A percentile compares a stretch with the other conserved stretches of the same genome.
Conservation (phyloP, 805 yeast genomes). For the Kluyveromyces siamensis region DNA sequence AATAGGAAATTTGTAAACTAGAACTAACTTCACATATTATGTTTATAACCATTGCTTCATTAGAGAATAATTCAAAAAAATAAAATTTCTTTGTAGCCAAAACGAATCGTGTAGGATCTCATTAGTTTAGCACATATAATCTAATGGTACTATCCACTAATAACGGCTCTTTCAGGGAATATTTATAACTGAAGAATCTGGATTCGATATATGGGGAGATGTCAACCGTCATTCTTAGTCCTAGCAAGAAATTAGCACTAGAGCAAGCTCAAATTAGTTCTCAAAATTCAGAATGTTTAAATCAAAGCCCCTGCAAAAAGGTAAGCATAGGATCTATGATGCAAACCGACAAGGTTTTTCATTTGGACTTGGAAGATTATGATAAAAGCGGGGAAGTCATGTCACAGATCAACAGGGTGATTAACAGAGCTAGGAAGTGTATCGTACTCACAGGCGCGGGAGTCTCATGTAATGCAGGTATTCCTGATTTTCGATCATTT, state of each 20-base stretch:
- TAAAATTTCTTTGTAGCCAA: no score
- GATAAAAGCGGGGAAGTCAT: constrained; percentile 6
- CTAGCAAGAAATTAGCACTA: not conserved
- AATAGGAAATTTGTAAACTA: not conserved
- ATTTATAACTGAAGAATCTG: no score
- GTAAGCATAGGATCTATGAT: constrained; percentile 1
- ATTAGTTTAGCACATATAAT: no score
- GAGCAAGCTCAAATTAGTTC: not conserved
- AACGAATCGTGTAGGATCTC: no score
- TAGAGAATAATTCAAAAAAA: not conserved
- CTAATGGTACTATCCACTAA: not conserved
- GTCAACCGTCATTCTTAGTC: not conserved
- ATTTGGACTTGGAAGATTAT: constrained; percentile 1
- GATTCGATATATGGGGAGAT: not conserved
- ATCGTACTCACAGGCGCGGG: constrained; percentile 90
- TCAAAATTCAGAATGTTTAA: not conserved
- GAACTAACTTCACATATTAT: no score
- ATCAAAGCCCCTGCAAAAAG: not conserved
- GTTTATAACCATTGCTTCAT: not conserved
- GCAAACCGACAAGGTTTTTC: not conserved
- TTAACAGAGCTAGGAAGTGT: constrained; percentile 35
- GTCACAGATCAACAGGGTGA: constrained; percentile 18
- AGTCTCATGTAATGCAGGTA: constrained; percentile 92
- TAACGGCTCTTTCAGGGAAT: not conserved
- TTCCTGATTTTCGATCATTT: constrained; percentile 85